phyloP scores from a whole-genome alignment of 257 asterid genomes.

The Nicotiana noctiflora region DNA sequence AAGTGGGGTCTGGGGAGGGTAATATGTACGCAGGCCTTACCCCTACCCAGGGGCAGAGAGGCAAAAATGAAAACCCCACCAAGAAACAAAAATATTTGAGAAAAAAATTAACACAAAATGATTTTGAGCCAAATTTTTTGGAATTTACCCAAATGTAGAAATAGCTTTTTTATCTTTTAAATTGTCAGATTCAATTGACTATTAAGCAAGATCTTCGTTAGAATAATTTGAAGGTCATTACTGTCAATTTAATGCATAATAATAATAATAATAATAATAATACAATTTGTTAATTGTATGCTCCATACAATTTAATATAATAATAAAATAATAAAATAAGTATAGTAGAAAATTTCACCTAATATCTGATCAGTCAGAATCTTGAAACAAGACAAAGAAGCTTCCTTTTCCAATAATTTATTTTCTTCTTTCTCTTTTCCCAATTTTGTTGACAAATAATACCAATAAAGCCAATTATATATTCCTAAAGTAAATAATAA shows the following conservation, averaged over 20 bases:
- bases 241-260: conserved; percentile 13
- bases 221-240: conserved; percentile 17
- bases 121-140: neutral
- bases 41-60: no score
- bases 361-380: conserved; percentile 37
- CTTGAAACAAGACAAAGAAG: conserved; percentile 41
- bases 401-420: conserved; percentile 26
- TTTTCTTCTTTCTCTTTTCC: conserved; percentile 6
- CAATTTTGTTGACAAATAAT: neutral
- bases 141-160: neutral
- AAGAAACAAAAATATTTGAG: neutral
- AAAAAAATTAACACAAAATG: neutral
- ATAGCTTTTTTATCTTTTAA: neutral
- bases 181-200: neutral
- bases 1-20: no score
- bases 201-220: neutral
- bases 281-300: neutral
- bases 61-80: no score
- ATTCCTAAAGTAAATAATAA: neutral
- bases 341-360: conserved; percentile 31
- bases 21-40: no score
- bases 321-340: conserved; percentile 14
- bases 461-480: neutral
- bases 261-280: neutral
- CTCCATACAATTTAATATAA: conserved; percentile 13